phyloP scores from a whole-genome alignment of 306 rosid species.

The Acmispon strigosus region DNA sequence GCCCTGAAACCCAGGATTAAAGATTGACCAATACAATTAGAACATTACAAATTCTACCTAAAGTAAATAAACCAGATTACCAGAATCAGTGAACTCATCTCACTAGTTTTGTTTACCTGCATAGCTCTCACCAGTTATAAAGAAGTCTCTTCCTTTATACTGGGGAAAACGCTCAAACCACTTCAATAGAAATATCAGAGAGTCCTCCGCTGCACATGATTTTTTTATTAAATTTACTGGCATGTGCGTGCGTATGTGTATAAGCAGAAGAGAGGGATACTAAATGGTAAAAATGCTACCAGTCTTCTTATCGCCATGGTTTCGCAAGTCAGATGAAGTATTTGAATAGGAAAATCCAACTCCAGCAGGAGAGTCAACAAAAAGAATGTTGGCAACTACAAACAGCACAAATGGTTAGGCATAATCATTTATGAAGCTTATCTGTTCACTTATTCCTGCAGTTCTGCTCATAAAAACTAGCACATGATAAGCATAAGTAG shows the following conservation, averaged over 20 bases:
- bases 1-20: constrained; percentile 50
- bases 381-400: constrained; percentile 81
- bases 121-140: constrained; percentile 82
- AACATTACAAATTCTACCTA: neutral
- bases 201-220: constrained; percentile 57
- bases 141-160: constrained; percentile 59
- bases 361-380: constrained; percentile 84
- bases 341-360: constrained; percentile 97
- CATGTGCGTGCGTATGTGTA: neutral
- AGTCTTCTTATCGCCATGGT: constrained; percentile 72
- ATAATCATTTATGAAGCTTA: neutral
- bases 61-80: neutral
- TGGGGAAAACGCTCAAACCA: constrained; percentile 89
- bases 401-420: constrained; percentile 16
- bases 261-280: neutral
- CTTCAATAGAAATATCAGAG: constrained; percentile 54
- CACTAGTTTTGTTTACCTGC: constrained; percentile 47
- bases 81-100: neutral
- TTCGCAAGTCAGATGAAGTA: constrained; percentile 48
- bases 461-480: neutral
- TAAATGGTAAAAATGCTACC: constrained; percentile 34
- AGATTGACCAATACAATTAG: neutral
- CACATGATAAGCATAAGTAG: neutral
- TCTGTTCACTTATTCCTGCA: neutral
- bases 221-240: neutral